Conservation (phyloP, 1,284 basidiomycete genomes). For the Peniophora sp. region DNA sequence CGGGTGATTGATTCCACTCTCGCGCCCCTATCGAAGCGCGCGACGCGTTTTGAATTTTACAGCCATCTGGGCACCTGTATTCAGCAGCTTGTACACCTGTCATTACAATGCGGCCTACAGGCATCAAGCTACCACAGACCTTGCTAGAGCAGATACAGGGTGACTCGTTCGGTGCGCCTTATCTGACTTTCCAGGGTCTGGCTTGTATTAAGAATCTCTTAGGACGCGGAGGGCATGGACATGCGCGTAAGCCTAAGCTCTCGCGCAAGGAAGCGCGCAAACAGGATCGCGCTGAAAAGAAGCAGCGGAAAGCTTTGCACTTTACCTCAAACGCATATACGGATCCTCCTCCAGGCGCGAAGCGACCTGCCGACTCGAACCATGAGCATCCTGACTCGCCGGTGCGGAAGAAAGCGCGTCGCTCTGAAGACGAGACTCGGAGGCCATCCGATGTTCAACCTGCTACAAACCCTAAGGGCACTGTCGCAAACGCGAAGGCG, state of each 20-base stretch:
- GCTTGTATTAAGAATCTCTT: no score
- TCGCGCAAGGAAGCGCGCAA: conserved; percentile 62
- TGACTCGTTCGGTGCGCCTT: conserved; percentile 6
- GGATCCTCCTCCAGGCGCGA: not conserved
- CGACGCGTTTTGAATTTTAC: no score
- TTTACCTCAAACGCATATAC: conserved; percentile 26
- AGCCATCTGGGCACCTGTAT: no score
- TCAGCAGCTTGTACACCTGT: not conserved
- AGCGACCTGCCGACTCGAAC: no score
- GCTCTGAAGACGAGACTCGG: not conserved
- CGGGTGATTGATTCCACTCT: no score
- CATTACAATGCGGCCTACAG: not conserved
- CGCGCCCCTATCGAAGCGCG: no score
- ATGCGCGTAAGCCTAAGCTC: conserved; percentile 11
- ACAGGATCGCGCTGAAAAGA: conserved; percentile 46
- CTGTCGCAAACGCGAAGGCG: conserved; percentile 1
- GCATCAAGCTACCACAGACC: conserved; percentile 18
- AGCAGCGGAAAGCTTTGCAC: conserved; percentile 51
- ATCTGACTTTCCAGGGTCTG: not conserved
- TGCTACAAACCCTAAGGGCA: conserved; percentile 2
- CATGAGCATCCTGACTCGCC: conserved; percentile 13
- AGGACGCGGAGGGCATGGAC: not conserved
- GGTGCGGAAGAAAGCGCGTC: conserved; percentile 11
- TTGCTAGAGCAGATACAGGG: conserved; percentile 23
- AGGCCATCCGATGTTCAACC: not conserved